Evolutionary conservation across 176 grass and related monocot species (phyloP).

Genomic region (Calamus simplicifolius): DNA sequence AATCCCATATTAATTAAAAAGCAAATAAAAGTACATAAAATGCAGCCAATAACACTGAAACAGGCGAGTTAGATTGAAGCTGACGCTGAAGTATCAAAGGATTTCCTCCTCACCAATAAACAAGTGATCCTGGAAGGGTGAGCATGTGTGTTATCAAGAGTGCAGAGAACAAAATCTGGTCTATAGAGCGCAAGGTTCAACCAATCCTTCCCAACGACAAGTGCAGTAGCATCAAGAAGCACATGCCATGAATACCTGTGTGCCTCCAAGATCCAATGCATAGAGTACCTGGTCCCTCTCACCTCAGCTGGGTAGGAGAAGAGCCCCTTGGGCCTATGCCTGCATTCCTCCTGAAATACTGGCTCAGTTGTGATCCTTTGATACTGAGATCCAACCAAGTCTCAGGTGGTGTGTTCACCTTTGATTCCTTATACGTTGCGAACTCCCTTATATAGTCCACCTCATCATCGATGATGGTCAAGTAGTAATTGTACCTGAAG

Average conservation of each 20-base stretch:
- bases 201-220: constrained; percentile 35
- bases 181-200: constrained; percentile 52
- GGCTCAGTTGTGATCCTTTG: constrained; percentile 75
- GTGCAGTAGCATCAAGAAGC: constrained; percentile 47
- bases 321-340: constrained; percentile 59
- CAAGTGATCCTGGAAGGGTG: constrained; percentile 37
- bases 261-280: constrained; percentile 73
- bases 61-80: not conserved
- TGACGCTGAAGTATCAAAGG: constrained; percentile 33
- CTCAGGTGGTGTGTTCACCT: constrained; percentile 50
- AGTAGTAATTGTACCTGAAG: constrained; percentile 69
- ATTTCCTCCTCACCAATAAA: constrained; percentile 41
- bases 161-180: constrained; percentile 56
- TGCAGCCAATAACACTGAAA: too few species aligned
- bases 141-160: constrained; percentile 21
- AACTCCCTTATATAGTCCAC: constrained; percentile 40
- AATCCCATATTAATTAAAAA: too few species aligned
- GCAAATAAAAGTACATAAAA: too few species aligned
- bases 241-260: constrained; percentile 71
- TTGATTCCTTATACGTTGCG: constrained; percentile 58
- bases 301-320: constrained; percentile 54
- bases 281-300: constrained; percentile 26
- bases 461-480: constrained; percentile 40
- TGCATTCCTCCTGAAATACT: constrained; percentile 74
- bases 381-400: constrained; percentile 62